A percentile compares a stretch with the other conserved stretches of the same genome.
Evolutionary conservation across 2,329 filamentous ascomycete species (phyloP).

Genomic region (Lasiodiplodia hormozganensis): DNA sequence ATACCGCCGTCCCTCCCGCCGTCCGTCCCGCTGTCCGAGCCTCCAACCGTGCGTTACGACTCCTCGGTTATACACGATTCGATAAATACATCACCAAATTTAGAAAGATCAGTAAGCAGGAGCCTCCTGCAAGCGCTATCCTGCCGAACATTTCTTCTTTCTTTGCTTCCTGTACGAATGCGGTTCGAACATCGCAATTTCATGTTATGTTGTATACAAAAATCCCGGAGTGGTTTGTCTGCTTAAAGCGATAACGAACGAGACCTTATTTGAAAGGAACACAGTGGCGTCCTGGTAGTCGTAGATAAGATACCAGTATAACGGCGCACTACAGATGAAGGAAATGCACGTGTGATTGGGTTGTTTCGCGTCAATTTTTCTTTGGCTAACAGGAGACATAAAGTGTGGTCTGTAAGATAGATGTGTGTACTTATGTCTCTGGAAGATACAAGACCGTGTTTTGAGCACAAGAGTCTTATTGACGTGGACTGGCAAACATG

Average conservation of each 20-base stretch:
- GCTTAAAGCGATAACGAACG: constrained; percentile 16
- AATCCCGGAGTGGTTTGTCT: constrained; percentile 1
- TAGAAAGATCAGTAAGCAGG: background rate
- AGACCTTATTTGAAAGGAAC: background rate
- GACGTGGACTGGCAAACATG: no score
- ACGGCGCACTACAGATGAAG: background rate
- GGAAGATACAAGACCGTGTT: no score
- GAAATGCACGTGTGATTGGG: background rate
- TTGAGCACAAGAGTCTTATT: no score
- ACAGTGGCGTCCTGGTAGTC: background rate
- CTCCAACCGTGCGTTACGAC: constrained; percentile 4
- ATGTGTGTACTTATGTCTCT: background rate
- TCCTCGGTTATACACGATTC: background rate
- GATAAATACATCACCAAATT: background rate
- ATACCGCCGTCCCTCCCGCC: background rate
- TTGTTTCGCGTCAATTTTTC: background rate
- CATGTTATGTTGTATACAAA: background rate
- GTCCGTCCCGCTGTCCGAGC: background rate
- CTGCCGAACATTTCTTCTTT: background rate
- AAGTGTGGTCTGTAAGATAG: background rate
- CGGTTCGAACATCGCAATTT: background rate
- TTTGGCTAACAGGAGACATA: background rate
- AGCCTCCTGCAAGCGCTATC: no score
- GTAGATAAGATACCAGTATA: background rate
- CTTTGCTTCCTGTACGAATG: background rate